Percentiles rank a stretch among this genome's conserved stretches.
Evolutionary conservation across 2,329 filamentous ascomycete genomes (phyloP).

Genomic region (Verticillium alfalfae): DNA sequence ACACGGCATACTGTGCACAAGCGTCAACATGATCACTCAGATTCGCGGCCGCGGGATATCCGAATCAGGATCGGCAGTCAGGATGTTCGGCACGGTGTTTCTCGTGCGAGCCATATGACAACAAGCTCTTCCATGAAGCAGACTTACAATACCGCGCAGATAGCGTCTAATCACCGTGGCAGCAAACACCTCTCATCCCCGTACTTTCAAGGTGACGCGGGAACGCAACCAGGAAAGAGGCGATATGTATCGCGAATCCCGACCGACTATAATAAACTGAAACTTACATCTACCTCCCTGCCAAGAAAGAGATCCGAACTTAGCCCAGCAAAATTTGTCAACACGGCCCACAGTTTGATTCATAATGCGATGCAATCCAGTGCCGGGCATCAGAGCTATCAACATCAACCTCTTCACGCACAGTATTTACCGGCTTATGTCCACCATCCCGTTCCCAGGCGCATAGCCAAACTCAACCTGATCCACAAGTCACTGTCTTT

Average conservation of each 20-base stretch:
- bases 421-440: constrained; percentile 1
- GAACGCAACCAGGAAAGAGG: neutral
- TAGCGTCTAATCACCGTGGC: neutral
- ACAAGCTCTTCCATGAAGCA: neutral
- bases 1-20: neutral
- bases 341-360: neutral
- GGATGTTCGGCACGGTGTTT: neutral
- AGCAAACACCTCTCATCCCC: neutral
- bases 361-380: neutral
- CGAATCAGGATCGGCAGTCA: constrained; percentile 10
- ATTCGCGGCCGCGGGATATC: neutral
- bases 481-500: neutral
- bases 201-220: neutral
- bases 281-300: too few species aligned
- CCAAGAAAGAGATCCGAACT: neutral
- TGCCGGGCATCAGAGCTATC: neutral
- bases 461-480: constrained; percentile 5
- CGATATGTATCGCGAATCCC: too few species aligned
- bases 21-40: neutral
- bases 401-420: neutral
- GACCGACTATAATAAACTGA: too few species aligned
- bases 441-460: constrained; percentile 8
- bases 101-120: neutral
- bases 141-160: neutral
- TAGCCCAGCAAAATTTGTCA: neutral